Evolutionary conservation across 352 stramenopile species (phyloP).

Genomic region (Phytopythium litorale): DNA sequence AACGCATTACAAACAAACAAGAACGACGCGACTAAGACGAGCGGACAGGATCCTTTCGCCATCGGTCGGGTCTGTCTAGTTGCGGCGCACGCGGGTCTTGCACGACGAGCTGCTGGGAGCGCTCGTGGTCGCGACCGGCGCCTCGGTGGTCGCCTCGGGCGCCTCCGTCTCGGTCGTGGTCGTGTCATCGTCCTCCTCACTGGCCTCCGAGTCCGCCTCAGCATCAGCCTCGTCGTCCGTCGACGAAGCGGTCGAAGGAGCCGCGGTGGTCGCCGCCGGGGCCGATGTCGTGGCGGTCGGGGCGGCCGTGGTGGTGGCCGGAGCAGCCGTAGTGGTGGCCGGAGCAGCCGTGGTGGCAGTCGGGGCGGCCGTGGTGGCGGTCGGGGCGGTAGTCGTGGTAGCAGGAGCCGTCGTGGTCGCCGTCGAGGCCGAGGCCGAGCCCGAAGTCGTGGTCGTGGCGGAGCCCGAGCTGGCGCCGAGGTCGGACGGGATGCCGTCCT

Average conservation of each 20-base stretch:
- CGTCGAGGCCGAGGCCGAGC: not conserved
- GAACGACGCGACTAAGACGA: conserved; percentile 10
- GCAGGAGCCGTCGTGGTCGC: conserved; percentile 5
- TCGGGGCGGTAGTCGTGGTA: conserved; percentile 9
- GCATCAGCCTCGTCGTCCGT: conserved; percentile 2
- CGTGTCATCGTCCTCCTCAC: not conserved
- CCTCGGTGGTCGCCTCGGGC: conserved; percentile 13
- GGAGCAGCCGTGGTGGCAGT: conserved; percentile 9
- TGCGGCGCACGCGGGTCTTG: conserved; percentile 25
- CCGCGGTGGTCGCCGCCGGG: conserved; percentile 11
- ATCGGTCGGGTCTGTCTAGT: conserved; percentile 7
- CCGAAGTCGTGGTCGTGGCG: conserved; percentile 12
- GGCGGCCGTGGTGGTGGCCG: conserved; percentile 8
- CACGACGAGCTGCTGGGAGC: conserved; percentile 14
- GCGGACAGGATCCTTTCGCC: not conserved
- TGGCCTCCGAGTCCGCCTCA: not conserved
- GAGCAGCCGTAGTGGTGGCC: conserved; percentile 11
- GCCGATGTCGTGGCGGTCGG: conserved; percentile 8
- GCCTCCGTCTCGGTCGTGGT: conserved; percentile 12
- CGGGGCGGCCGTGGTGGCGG: conserved; percentile 11
- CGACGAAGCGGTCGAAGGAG: conserved; percentile 5
- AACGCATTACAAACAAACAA: conserved; percentile 4
- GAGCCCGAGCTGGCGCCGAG: conserved; percentile 13
- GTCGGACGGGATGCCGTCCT: conserved; percentile 35
- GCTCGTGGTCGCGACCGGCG: not conserved